phyloP scores from a whole-genome alignment of 192 early-diverging fungal species.

The Cetraspora pellucida region DNA sequence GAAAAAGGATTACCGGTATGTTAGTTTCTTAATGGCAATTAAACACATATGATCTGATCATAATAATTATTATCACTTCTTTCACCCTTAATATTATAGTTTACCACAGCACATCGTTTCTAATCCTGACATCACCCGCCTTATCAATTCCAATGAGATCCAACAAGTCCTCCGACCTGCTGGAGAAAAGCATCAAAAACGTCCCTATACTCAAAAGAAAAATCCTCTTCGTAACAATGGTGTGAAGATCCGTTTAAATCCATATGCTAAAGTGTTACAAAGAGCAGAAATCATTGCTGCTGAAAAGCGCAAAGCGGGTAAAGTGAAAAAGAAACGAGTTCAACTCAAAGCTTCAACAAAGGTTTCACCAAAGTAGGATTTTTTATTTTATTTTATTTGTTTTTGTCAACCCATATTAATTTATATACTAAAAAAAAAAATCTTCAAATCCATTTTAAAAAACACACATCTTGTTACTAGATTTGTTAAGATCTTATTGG shows the following conservation, averaged over 20 bases:
- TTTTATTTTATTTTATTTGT: no score
- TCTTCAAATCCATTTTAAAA: no score
- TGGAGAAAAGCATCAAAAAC: constrained; percentile 76
- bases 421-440: no score
- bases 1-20: constrained; percentile 77
- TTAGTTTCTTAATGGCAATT: background rate
- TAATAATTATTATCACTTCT: background rate
- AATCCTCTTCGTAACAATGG: constrained; percentile 94
- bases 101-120: constrained; percentile 85
- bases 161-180: constrained; percentile 91
- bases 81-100: constrained; percentile 49
- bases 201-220: constrained; percentile 97
- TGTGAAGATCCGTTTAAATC: constrained; percentile 94
- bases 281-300: constrained; percentile 70
- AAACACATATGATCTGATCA: background rate
- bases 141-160: constrained; percentile 97
- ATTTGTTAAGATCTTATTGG: no score
- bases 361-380: background rate
- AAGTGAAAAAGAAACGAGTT: constrained; percentile 55
- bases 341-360: constrained; percentile 10
- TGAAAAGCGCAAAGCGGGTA: constrained; percentile 57
- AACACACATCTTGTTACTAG: no score
- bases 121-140: constrained; percentile 93
- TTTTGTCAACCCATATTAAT: no score
- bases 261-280: constrained; percentile 88